phyloP scores from a whole-genome alignment of 129 eudicot genomes.

The Kitagawia praeruptora region DNA sequence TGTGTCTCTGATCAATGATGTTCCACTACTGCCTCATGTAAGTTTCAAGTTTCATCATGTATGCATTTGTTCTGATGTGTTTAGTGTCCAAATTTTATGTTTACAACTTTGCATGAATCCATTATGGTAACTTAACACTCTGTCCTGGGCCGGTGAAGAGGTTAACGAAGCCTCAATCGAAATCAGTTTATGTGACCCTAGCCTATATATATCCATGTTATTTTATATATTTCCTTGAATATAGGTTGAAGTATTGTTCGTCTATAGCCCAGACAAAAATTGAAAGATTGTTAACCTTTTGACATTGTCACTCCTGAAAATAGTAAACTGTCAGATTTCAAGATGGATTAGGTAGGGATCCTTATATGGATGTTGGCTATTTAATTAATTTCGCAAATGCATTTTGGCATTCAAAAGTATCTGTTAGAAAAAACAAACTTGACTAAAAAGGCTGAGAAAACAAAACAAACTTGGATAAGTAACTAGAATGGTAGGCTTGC shows the following conservation, averaged over 20 bases:
- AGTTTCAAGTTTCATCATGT: conserved; percentile 3
- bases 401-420: neutral
- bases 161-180: too few species aligned
- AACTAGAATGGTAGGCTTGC: too few species aligned
- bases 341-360: neutral
- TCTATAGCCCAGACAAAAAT: too few species aligned
- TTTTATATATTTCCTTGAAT: too few species aligned
- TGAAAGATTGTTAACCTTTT: neutral
- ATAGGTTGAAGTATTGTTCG: too few species aligned
- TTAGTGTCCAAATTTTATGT: conserved; percentile 2
- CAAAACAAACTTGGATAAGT: too few species aligned
- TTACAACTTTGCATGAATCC: neutral
- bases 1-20: conserved; percentile 15
- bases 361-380: neutral
- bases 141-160: too few species aligned
- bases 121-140: neutral
- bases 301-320: too few species aligned
- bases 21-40: conserved; percentile 25
- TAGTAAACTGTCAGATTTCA: neutral
- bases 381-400: neutral
- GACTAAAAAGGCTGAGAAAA: too few species aligned
- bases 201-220: too few species aligned
- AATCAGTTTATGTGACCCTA: too few species aligned
- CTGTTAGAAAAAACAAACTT: too few species aligned
- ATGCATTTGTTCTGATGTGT: conserved; percentile 1